Evolutionary conservation across 2,329 filamentous ascomycete genomes (phyloP).

Genomic region (Bipolaris zeicola): DNA sequence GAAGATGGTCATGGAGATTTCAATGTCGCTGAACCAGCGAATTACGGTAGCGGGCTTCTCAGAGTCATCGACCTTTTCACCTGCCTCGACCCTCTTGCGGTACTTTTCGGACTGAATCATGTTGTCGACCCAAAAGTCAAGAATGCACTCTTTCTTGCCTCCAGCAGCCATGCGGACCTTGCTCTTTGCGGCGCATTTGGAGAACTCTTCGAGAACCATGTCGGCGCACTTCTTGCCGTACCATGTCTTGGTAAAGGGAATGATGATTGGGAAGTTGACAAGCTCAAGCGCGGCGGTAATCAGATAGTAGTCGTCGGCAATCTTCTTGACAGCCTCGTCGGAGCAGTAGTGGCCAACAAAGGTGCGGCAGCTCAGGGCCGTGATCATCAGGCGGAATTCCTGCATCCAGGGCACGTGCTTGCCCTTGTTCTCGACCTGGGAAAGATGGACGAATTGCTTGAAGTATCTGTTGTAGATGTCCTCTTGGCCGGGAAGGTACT

Average conservation of each 20-base stretch:
- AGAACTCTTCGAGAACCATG: slow-evolving; percentile 87
- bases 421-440: slow-evolving; percentile 68
- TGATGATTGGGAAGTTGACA: slow-evolving; percentile 86
- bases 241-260: slow-evolving; percentile 95
- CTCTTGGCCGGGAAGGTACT: slow-evolving; percentile 90
- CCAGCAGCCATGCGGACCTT: slow-evolving; percentile 90
- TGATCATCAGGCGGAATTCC: slow-evolving; percentile 92
- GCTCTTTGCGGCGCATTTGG: slow-evolving; percentile 89
- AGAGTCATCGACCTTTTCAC: slow-evolving; percentile 61
- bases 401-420: slow-evolving; percentile 87
- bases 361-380: slow-evolving; percentile 92
- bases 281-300: slow-evolving; percentile 95
- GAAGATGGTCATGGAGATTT: slow-evolving; percentile 92
- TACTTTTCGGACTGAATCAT: slow-evolving; percentile 87
- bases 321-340: slow-evolving; percentile 88
- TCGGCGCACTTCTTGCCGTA: slow-evolving; percentile 95
- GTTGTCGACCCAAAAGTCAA: slow-evolving; percentile 84
- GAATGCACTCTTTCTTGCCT: slow-evolving; percentile 85
- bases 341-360: slow-evolving; percentile 96
- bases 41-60: slow-evolving; percentile 84
- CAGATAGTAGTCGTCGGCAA: slow-evolving; percentile 94
- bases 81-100: slow-evolving; percentile 76
- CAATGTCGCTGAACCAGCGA: slow-evolving; percentile 85
- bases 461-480: slow-evolving; percentile 91
- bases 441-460: slow-evolving; percentile 75